Evolutionary conservation across 106 monocot species (phyloP), one percentile per base, ranked within the genome.

Genomic region (Dendrobium nobile): DNA sequence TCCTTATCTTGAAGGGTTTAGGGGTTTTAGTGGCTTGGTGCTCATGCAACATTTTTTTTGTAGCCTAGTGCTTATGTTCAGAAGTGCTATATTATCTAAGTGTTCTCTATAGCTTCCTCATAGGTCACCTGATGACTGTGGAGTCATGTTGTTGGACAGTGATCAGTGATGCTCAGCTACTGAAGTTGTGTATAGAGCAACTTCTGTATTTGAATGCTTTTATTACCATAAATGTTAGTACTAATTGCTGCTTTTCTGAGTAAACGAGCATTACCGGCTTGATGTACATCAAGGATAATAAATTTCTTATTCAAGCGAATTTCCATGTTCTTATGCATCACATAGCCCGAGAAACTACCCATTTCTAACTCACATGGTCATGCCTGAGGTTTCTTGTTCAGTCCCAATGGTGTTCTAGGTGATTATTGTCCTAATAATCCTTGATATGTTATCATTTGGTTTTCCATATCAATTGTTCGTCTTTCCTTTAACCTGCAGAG

Each of bases 371-470:
- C 51, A 33, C 70, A 8, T 70, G 70, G 31, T 13, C 33, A 10
- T 37, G 27, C 16, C 1, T 70, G 70, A 74, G 7, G 41, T 41
- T 74, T 74, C 17, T 28, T 75, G 74, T 43, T 43, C 74, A 43
- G 74, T 20, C 8, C 1, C 11, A 75, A 44, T 43, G 44, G 44
- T 20, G 4, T 75, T 75, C 44, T 44, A 45, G 11, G 17, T 75
- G 41, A 17, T n/a, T 19, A 20, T 0, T 75, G 2, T 75, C 4
- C 74, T 16, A 51, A 51, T 51, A 16, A 51, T 51, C 51, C 15
- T 51, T 1, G 13, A 51, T 51, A 51, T 51, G 92, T 95, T 94
- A 95, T 98, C 73, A 92, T 91, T 45, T 82, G 55, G 45, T 24
- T 40, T 37, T 81, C 4, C 56, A 59, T 81, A 22, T 74, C 10